phyloP scores from a whole-genome alignment of 2,329 filamentous ascomycete species.

The Penicillium sp. region DNA sequence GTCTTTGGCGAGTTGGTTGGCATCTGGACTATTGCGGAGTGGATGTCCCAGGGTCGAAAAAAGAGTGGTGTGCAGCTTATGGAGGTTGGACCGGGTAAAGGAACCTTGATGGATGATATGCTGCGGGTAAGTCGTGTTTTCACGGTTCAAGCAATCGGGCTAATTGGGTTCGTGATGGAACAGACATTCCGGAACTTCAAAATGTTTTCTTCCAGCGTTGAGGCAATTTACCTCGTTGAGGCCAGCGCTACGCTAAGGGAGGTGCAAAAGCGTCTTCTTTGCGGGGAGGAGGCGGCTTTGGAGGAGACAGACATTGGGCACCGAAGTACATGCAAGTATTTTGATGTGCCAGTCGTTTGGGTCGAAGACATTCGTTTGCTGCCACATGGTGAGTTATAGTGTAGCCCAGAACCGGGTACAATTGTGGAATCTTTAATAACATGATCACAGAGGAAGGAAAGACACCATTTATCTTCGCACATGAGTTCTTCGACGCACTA shows the following conservation, averaged over 20 bases:
- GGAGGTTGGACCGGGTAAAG: conserved; percentile 89
- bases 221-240: conserved; percentile 91
- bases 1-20: conserved; percentile 93
- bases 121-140: conserved; percentile 63
- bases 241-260: conserved; percentile 77
- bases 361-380: conserved; percentile 84
- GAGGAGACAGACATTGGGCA: conserved; percentile 71
- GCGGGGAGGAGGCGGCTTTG: conserved; percentile 66
- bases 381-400: conserved; percentile 57
- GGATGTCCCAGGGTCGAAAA: conserved; percentile 83
- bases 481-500: conserved; percentile 97
- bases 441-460: conserved; percentile 57
- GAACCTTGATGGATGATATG: conserved; percentile 96
- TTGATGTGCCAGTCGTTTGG: conserved; percentile 76
- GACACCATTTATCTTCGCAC: conserved; percentile 89
- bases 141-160: not conserved
- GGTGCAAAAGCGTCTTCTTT: conserved; percentile 78
- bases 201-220: conserved; percentile 70
- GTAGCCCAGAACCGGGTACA: not conserved
- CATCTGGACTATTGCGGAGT: conserved; percentile 94
- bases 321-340: conserved; percentile 73
- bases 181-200: conserved; percentile 85
- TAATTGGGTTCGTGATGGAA: not conserved
- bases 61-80: conserved; percentile 78
- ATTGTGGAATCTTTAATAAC: not conserved